These are phyloP conservation scores for Venturia carpophila DNA, from an alignment of 2,329 filamentous ascomycete species.

Conservation along the genomic window DNA sequence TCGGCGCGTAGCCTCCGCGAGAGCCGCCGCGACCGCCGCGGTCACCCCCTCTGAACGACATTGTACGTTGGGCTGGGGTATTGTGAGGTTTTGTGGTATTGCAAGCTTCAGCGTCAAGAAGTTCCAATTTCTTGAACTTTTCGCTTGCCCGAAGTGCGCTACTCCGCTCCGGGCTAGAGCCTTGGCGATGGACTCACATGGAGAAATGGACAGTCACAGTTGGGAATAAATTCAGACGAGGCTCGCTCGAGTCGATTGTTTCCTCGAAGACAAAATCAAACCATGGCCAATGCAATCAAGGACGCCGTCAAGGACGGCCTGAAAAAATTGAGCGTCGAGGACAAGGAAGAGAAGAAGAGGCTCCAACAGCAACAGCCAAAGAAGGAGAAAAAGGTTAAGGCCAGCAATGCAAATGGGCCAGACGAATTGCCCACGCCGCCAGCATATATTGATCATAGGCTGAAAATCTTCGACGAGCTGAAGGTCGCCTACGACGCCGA, in stretches of 20 bases:
- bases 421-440: slow-evolving; percentile 49
- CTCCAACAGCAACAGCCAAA: slow-evolving; percentile 18
- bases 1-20: slow-evolving; percentile 33
- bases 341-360: slow-evolving; percentile 22
- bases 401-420: slow-evolving; percentile 34
- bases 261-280: not conserved
- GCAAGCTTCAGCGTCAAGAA: not conserved
- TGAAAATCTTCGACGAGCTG: slow-evolving; percentile 80
- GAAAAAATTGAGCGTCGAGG: slow-evolving; percentile 50
- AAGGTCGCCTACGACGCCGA: slow-evolving; percentile 79
- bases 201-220: slow-evolving; percentile 4
- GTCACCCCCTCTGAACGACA: slow-evolving; percentile 55
- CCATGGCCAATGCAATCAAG: slow-evolving; percentile 43
- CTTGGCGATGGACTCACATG: not conserved
- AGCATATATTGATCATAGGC: slow-evolving; percentile 72
- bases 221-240: not conserved
- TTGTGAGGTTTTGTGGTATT: not conserved
- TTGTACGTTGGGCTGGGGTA: slow-evolving; percentile 30
- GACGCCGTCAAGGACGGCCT: slow-evolving; percentile 52
- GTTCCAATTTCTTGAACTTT: slow-evolving; percentile 10
- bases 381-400: slow-evolving; percentile 34
- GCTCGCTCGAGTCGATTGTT: not conserved
- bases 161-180: not conserved
- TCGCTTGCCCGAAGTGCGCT: not conserved
- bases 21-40: slow-evolving; percentile 41